Evolutionary conservation across 306 rosid species (phyloP).

Genomic region (Senna tora): DNA sequence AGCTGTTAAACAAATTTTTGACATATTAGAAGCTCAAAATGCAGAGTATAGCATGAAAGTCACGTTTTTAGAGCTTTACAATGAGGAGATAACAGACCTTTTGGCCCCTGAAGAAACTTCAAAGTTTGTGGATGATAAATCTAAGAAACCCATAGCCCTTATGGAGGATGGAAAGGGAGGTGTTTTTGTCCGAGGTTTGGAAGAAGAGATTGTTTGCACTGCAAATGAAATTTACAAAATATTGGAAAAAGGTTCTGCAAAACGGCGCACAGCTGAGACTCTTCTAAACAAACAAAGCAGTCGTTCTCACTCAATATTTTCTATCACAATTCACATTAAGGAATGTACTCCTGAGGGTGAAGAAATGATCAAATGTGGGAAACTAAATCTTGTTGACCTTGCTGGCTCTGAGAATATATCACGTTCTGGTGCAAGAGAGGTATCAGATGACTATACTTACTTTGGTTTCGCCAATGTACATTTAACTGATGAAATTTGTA

Average conservation of each 20-base stretch:
- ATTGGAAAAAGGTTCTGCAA: conserved; percentile 96
- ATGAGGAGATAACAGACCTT: conserved; percentile 94
- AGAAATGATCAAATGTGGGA: conserved; percentile 99
- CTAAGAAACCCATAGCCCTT: conserved; percentile 95
- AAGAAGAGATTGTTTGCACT: conserved; percentile 98
- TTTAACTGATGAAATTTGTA: conserved; percentile 30
- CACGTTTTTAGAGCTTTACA: conserved; percentile 94
- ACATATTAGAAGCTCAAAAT: conserved; percentile 91
- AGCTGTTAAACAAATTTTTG: conserved; percentile 94
- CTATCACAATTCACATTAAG: conserved; percentile 98
- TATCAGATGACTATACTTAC: conserved; percentile 37
- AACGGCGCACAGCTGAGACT: conserved; percentile 99
- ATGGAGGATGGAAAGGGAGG: conserved; percentile 99
- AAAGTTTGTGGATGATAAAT: conserved; percentile 85
- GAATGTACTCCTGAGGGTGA: conserved; percentile 99
- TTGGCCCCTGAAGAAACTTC: conserved; percentile 89
- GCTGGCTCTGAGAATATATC: conserved; percentile 99
- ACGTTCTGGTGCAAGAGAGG: conserved; percentile 99
- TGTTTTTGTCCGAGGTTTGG: conserved; percentile 95
- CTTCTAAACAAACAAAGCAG: conserved; percentile 99
- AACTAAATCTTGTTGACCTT: conserved; percentile 97
- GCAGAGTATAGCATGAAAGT: conserved; percentile 99
- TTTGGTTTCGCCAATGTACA: conserved; percentile 26
- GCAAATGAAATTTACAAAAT: conserved; percentile 98
- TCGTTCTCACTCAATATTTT: conserved; percentile 98